Evolutionary conservation across 1,284 basidiomycete species (phyloP).

Genomic region (Ceratobasidium sp.): DNA sequence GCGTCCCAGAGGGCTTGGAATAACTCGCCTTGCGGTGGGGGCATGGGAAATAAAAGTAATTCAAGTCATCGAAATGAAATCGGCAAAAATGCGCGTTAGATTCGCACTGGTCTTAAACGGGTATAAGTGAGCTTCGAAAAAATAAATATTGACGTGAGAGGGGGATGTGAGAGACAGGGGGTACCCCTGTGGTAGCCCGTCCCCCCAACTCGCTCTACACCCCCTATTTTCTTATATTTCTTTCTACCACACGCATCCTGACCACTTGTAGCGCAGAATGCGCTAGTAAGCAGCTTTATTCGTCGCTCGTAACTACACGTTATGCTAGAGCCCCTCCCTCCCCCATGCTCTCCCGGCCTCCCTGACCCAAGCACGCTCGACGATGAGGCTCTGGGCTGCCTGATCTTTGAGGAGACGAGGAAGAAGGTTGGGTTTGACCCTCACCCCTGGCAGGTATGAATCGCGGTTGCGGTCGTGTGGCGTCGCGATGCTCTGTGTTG

Average conservation of each 20-base stretch:
- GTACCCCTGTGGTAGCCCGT: neutral
- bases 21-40: neutral
- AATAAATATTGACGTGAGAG: neutral
- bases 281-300: neutral
- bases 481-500: neutral
- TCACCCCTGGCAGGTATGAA: neutral
- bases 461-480: neutral
- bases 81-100: neutral
- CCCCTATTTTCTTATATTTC: neutral
- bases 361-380: neutral
- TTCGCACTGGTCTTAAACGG: neutral
- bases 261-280: neutral
- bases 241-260: neutral
- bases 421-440: neutral
- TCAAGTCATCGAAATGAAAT: neutral
- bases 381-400: neutral
- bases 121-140: neutral
- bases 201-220: neutral
- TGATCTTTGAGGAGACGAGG: neutral
- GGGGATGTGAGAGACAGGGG: neutral
- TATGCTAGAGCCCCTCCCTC: neutral
- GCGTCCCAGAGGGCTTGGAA: constrained; percentile 24
- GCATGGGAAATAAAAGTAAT: neutral
- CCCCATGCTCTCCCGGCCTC: neutral
- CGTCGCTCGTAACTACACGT: neutral